Evolutionary conservation across 768 basidiomycete species (phyloP).

Genomic region (Pleurotus tuoliensis): DNA sequence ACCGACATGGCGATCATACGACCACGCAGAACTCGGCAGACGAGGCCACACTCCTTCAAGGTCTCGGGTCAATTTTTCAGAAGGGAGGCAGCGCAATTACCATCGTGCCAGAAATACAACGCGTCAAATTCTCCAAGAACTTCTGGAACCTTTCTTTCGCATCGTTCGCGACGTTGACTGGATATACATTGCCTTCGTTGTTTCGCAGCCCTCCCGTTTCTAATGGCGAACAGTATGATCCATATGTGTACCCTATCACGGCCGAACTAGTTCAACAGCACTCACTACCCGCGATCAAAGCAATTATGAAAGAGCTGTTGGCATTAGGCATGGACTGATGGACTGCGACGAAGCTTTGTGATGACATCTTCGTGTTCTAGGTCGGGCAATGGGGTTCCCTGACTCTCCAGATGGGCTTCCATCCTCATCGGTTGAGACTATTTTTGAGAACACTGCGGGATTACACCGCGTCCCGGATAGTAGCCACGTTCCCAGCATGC

Average conservation of each 20-base stretch:
- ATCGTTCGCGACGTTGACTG: constrained; percentile 46
- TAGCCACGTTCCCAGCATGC: constrained; percentile 56
- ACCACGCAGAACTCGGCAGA: constrained; percentile 37
- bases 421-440: constrained; percentile 32
- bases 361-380: constrained; percentile 15
- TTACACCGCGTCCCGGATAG: constrained; percentile 39
- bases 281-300: constrained; percentile 45
- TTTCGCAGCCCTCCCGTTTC: constrained; percentile 44
- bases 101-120: constrained; percentile 57
- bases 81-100: constrained; percentile 43
- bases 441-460: constrained; percentile 33
- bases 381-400: constrained; percentile 43
- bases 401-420: constrained; percentile 44
- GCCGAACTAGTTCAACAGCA: constrained; percentile 36
- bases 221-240: constrained; percentile 27
- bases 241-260: constrained; percentile 37
- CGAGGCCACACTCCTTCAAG: constrained; percentile 38
- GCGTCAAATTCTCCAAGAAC: constrained; percentile 59
- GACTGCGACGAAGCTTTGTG: too few relatives aligned
- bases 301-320: constrained; percentile 42
- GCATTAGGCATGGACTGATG: constrained; percentile 27
- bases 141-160: constrained; percentile 61
- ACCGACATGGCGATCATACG: constrained; percentile 40
- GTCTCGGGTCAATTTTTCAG: constrained; percentile 40
- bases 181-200: constrained; percentile 46